Evolutionary conservation across 2,329 filamentous ascomycete genomes (phyloP).

Genomic region (Claviceps spartinae): DNA sequence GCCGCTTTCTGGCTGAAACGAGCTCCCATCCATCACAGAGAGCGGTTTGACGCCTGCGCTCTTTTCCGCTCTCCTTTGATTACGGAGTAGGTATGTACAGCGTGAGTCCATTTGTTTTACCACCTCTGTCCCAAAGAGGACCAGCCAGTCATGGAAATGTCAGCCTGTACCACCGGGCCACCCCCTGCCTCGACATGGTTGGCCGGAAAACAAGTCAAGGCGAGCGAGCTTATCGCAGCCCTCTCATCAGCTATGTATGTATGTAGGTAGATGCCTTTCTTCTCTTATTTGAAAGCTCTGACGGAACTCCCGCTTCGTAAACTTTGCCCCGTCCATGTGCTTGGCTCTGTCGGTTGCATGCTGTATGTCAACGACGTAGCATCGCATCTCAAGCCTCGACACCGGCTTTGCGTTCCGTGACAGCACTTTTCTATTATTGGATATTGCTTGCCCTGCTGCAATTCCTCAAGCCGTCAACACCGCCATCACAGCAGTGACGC

Average conservation of each 20-base stretch:
- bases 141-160: not conserved
- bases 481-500: not conserved
- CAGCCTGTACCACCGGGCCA: not conserved
- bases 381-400: constrained; percentile 2
- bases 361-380: constrained; percentile 1
- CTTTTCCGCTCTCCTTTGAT: not conserved
- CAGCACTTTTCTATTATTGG: not conserved
- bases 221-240: not conserved
- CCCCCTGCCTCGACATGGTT: not conserved
- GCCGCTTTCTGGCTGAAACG: not conserved
- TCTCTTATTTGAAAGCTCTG: constrained; percentile 1
- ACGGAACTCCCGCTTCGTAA: not conserved
- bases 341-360: not conserved
- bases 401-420: not conserved
- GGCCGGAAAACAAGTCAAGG: constrained; percentile 3
- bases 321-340: not conserved
- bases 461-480: not conserved
- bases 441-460: not conserved
- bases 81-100: too few relatives aligned
- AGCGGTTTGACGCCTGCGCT: not conserved
- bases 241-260: not conserved
- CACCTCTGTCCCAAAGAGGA: not conserved
- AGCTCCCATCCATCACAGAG: not conserved
- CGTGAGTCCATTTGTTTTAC: not conserved
- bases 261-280: not conserved